Percentiles rank a stretch among this genome's conserved stretches.
Evolutionary conservation across 805 yeast species (phyloP).

Genomic region (Metschnikowia proteae): DNA sequence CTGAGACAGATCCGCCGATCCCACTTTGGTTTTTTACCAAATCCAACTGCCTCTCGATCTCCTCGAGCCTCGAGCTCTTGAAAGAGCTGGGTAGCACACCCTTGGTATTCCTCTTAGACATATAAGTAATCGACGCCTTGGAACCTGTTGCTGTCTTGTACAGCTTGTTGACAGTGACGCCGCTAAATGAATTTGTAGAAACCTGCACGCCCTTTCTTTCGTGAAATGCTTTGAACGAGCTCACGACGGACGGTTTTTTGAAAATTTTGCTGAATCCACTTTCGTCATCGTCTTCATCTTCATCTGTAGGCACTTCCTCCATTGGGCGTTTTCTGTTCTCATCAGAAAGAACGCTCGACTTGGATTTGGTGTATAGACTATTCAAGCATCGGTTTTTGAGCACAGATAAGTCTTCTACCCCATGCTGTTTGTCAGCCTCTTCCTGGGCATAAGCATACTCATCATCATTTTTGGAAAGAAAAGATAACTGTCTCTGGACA

Average conservation of each 20-base stretch:
- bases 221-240: slow-evolving; percentile 41
- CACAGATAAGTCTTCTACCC: slow-evolving; percentile 41
- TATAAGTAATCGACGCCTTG: slow-evolving; percentile 54
- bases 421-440: slow-evolving; percentile 35
- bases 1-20: slow-evolving; percentile 5
- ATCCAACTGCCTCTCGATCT: slow-evolving; percentile 25
- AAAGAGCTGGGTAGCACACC: slow-evolving; percentile 16
- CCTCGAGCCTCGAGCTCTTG: slow-evolving; percentile 26
- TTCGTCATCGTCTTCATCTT: slow-evolving; percentile 29
- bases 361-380: slow-evolving; percentile 22
- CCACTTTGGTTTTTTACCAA: slow-evolving; percentile 17
- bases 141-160: slow-evolving; percentile 54
- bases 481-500: slow-evolving; percentile 55
- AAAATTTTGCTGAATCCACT: slow-evolving; percentile 38
- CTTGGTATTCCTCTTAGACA: slow-evolving; percentile 35
- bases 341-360: slow-evolving; percentile 5
- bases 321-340: slow-evolving; percentile 10
- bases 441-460: slow-evolving; percentile 32
- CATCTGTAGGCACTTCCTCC: slow-evolving; percentile 20
- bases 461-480: slow-evolving; percentile 37
- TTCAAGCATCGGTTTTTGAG: slow-evolving; percentile 43
- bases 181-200: slow-evolving; percentile 39
- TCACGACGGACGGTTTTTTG: slow-evolving; percentile 44
- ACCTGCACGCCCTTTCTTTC: slow-evolving; percentile 38
- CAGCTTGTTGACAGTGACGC: slow-evolving; percentile 51